A percentile compares a stretch with the other conserved stretches of the same genome.
Conservation (phyloP, 805 yeast genomes). For the Ogataea trehalophila region DNA sequence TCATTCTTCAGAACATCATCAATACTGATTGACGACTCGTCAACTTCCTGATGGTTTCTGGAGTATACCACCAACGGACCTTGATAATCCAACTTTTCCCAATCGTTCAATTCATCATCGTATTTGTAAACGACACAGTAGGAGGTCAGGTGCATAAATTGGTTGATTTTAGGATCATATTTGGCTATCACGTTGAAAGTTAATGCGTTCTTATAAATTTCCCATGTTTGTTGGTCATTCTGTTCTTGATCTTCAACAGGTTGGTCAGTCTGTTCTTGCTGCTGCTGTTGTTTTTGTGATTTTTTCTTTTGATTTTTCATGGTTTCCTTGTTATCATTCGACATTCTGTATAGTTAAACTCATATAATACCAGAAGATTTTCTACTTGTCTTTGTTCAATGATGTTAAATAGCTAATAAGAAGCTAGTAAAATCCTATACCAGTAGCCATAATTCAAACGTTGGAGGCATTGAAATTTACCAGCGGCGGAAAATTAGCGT, state of each 20-base stretch:
- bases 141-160: conserved; percentile 61
- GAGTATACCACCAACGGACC: conserved; percentile 65
- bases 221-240: conserved; percentile 45
- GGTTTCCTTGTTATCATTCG: neutral
- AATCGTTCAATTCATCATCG: conserved; percentile 50
- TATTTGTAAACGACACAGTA: conserved; percentile 69
- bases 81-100: conserved; percentile 66
- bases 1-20: conserved; percentile 34
- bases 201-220: conserved; percentile 61
- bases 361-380: no score
- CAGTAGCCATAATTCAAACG: no score
- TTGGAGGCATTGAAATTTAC: no score
- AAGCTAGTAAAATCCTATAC: no score
- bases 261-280: neutral
- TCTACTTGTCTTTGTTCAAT: no score
- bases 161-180: conserved; percentile 69
- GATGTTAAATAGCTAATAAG: no score
- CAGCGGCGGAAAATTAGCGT: no score
- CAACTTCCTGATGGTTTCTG: conserved; percentile 17
- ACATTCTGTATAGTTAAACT: no score
- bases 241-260: conserved; percentile 30
- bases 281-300: conserved; percentile 1
- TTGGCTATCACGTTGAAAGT: conserved; percentile 74
- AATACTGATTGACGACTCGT: conserved; percentile 1
- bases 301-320: conserved; percentile 5